Base-by-base conservation (phyloP, 1,284 basidiomycete species). In the Boletus smithii region DNA sequence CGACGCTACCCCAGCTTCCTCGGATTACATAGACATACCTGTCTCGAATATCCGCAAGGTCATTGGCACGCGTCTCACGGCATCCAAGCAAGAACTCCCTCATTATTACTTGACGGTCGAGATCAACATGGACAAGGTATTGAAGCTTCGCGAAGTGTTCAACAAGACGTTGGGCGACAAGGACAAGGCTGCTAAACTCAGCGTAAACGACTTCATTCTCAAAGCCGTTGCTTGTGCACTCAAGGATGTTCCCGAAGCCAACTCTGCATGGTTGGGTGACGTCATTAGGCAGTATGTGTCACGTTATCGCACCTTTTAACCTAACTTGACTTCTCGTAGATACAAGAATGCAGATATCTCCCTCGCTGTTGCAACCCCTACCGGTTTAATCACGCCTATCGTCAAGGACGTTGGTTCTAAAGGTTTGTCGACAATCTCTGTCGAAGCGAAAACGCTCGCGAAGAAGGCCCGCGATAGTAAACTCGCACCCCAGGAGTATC, bases 331-430 rank as follows among this genome's bases (percentile, higher is more conserved):
- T 10, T 13, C 7, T 22, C 43, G 2, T 61, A 95, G 91, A 61
- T 95, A 97, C 77, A 89, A 95, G 71, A 94, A 92, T 66, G 92
- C 90, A 48, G 97, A 99, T 69, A 97, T 99, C 60, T 97, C 88
- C 48, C 81, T 99, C 53, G 97, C 97, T 49, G 97, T 99, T 48
- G 91, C 97, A 18, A 99, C 97, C 18, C 91, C 95, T 27, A 89
- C 81, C 46, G 97, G 97, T 53, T 80, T 99, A 47, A 99, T 99
- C 67, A 99, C 97, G 4, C 97, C 97, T 31, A 99, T 99, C 62
- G 77, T 99, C 61, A 95, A 90, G 72, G 87, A 99, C 68, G 95
- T 84, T 42, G 93, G 92, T 47, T 73, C 83, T 46, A 95, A 95
- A 69, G 97, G 97, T 53, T 80, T 99, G 50, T 87, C 94, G 1